Base-by-base conservation (phyloP, 139 green algal genomes). In the Picochlorum sp. region DNA sequence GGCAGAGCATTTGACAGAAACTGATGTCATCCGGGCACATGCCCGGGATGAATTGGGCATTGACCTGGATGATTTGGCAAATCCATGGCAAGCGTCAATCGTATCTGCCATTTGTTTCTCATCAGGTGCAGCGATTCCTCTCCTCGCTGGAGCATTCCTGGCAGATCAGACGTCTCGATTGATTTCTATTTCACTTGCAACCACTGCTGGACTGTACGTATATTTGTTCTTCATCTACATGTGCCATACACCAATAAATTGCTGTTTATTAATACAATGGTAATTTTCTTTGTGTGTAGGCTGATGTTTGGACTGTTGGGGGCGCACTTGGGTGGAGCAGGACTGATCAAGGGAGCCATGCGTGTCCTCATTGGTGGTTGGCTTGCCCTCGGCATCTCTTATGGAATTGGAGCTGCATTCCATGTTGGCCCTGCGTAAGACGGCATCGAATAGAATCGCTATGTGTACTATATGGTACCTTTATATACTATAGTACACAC, bases 41-140 rank as follows among this genome's bases (percentile, higher is more conserved):
- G 89, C 87, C 5, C 62, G 89, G 0, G 88, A 95, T 54, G 88
- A 95, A 78, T 76, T 96, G 52, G 89, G 89, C 54, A 96, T 96
- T 44, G 89, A 96, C 64, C 56, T 96, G 6, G 89, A 96, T 61
- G 79, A 92, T 20, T 69, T 94, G 30, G 74, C 85, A 20, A 91
- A 92, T 65, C 89, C 89, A 3, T 57, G 80, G 32, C 86, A 85
- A 64, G 85, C 85, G 6, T 73, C 80, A 6, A 20, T 83, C 0
- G 71, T 79, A 13, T 89, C 80, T 2, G 74, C 78, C 7, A 20
- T 78, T 13, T 82, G 76, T 38, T 91, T 92, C 64, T 64, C 62
- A 8, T 14, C 79, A 7, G 87, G 85, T 2, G 87, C 72, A n/a
- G 58, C 61, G 3, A 69, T 95, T 30, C 88, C 87, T 13, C 71